A percentile compares a stretch with the other conserved stretches of the same genome.
Evolutionary conservation across 345 rosid species (phyloP).

Genomic region (Zanthoxylum bungeanum): DNA sequence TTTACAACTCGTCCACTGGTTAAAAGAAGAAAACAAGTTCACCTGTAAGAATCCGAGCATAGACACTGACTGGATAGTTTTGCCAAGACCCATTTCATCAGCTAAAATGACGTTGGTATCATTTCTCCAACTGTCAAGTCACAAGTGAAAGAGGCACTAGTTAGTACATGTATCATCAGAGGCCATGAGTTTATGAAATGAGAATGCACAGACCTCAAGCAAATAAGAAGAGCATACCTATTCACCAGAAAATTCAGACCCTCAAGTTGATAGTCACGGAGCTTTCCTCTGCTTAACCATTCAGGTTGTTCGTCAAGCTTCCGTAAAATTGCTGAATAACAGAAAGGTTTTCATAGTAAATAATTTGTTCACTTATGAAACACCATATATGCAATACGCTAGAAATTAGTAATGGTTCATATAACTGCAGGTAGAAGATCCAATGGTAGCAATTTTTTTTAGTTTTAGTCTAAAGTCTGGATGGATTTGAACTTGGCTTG

Average conservation of each 20-base stretch:
- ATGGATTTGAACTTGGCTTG: too few species aligned
- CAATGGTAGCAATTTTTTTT: too few species aligned
- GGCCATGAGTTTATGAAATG: conserved; percentile 5
- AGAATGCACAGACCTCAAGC: background rate
- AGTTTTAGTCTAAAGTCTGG: too few species aligned
- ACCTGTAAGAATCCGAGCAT: conserved; percentile 99
- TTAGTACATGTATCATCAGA: conserved; percentile 7
- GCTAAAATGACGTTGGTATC: conserved; percentile 99
- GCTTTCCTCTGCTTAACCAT: conserved; percentile 94
- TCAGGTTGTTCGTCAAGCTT: conserved; percentile 99
- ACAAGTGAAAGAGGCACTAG: conserved; percentile 13
- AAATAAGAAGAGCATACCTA: conserved; percentile 54
- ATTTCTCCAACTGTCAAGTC: conserved; percentile 92
- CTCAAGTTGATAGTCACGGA: conserved; percentile 97
- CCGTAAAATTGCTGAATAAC: conserved; percentile 65
- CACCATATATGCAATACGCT: too few species aligned
- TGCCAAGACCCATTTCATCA: conserved; percentile 99
- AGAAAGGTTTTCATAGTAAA: background rate
- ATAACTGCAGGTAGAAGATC: too few species aligned
- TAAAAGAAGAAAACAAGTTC: conserved; percentile 11
- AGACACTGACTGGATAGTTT: conserved; percentile 98
- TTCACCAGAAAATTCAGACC: conserved; percentile 97
- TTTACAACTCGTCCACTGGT: conserved; percentile 6
- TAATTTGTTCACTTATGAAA: background rate
- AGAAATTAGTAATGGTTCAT: too few species aligned